These are phyloP conservation scores for Gossypium arboreum DNA, from an alignment of 345 rosid species.

Conservation along the genomic window DNA sequence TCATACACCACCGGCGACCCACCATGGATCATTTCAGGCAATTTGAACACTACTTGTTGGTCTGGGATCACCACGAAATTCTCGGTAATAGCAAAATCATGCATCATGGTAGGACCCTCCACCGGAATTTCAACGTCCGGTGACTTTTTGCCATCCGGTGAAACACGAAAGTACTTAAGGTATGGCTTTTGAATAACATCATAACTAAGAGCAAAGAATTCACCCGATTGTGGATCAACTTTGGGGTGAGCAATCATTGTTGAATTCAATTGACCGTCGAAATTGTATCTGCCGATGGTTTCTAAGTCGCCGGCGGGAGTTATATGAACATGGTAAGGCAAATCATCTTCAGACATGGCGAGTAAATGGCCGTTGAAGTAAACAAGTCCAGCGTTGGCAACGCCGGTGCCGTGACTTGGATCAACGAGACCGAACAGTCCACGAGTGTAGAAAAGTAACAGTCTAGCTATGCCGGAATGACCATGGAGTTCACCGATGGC, in stretches of 20 bases:
- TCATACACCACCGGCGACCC: slow-evolving; percentile 87
- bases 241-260: slow-evolving; percentile 96
- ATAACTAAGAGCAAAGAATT: slow-evolving; percentile 73
- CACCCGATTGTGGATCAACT: slow-evolving; percentile 64
- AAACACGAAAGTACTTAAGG: slow-evolving; percentile 67
- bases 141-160: slow-evolving; percentile 59
- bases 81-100: slow-evolving; percentile 82
- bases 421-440: slow-evolving; percentile 62
- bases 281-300: slow-evolving; percentile 66
- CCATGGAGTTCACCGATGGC: slow-evolving; percentile 93
- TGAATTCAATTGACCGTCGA: slow-evolving; percentile 49
- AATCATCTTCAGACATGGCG: slow-evolving; percentile 90
- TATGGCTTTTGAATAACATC: slow-evolving; percentile 76
- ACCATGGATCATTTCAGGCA: slow-evolving; percentile 71
- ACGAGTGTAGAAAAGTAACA: slow-evolving; percentile 69
- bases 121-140: slow-evolving; percentile 65
- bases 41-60: slow-evolving; percentile 82
- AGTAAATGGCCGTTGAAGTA: slow-evolving; percentile 64
- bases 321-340: slow-evolving; percentile 70
- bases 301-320: slow-evolving; percentile 56
- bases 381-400: slow-evolving; percentile 85
- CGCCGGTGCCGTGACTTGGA: slow-evolving; percentile 64
- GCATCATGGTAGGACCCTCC: slow-evolving; percentile 81
- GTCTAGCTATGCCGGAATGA: slow-evolving; percentile 75
- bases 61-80: slow-evolving; percentile 76